phyloP scores from a whole-genome alignment of 1,284 basidiomycete genomes.

The Ceratobasidium sp. region DNA sequence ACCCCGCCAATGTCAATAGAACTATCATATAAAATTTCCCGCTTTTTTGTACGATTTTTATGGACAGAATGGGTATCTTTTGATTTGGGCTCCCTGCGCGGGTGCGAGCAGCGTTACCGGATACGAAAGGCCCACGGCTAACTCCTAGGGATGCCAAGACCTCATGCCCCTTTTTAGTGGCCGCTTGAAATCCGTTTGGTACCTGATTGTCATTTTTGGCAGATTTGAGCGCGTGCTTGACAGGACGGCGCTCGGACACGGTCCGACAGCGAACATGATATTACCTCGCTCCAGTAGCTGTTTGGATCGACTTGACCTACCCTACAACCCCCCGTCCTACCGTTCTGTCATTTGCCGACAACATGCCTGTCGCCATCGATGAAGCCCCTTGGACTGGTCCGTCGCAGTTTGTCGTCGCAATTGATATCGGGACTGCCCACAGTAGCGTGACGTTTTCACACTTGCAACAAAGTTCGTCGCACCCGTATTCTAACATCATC shows the following conservation, averaged over 20 bases:
- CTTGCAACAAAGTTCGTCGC: slow-evolving; percentile 7
- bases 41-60: no score
- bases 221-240: background rate
- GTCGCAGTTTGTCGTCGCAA: slow-evolving; percentile 24
- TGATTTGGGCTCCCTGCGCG: no score
- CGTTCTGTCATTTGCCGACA: background rate
- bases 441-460: slow-evolving; percentile 21
- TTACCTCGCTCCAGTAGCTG: background rate
- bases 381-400: background rate
- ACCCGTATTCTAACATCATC: background rate
- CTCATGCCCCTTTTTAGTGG: no score
- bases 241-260: background rate
- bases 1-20: no score
- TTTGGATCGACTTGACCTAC: background rate
- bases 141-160: no score
- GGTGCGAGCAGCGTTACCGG: no score
- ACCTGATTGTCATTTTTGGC: no score
- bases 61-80: no score
- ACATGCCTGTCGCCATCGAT: slow-evolving; percentile 12
- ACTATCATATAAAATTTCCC: no score
- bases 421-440: slow-evolving; percentile 23
- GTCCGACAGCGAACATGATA: background rate
- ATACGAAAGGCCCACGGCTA: no score
- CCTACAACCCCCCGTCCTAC: no score
- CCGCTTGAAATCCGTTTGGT: no score